phyloP scores from a whole-genome alignment of 1,284 basidiomycete genomes.

The Wallemia ichthyophaga region DNA sequence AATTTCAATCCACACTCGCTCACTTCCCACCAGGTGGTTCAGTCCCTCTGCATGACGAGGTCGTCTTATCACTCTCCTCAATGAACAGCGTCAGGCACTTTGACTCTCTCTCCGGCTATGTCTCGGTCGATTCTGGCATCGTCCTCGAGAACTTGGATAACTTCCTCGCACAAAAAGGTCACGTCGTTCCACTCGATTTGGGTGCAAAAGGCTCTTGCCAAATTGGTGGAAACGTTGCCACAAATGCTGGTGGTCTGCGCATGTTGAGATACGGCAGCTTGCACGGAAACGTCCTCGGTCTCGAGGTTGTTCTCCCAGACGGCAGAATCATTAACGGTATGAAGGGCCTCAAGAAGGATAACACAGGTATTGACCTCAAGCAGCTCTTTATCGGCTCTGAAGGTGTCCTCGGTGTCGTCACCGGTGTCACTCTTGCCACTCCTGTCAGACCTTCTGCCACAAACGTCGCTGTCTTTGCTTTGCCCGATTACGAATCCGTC shows the following conservation, averaged over 20 bases:
- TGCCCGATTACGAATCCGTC: conserved; percentile 24
- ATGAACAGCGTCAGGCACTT: conserved; percentile 69
- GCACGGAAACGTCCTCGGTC: conserved; percentile 80
- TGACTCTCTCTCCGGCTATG: conserved; percentile 56
- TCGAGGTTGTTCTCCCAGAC: conserved; percentile 87
- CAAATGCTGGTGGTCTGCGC: conserved; percentile 86
- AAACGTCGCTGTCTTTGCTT: conserved; percentile 25
- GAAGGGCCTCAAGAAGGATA: conserved; percentile 58
- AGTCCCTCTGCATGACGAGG: conserved; percentile 64
- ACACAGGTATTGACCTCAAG: conserved; percentile 91
- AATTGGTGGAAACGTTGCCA: conserved; percentile 89
- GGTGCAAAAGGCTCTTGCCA: conserved; percentile 99
- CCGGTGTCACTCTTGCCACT: conserved; percentile 82
- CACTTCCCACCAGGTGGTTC: conserved; percentile 69
- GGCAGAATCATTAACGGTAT: conserved; percentile 64
- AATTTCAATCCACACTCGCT: too few species aligned
- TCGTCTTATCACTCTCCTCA: conserved; percentile 53
- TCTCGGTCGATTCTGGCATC: conserved; percentile 46
- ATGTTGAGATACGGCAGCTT: conserved; percentile 81
- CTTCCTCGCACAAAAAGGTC: conserved; percentile 54
- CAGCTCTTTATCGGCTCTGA: conserved; percentile 96
- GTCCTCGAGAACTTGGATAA: conserved; percentile 74
- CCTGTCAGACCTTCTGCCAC: conserved; percentile 36
- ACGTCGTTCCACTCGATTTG: conserved; percentile 91
- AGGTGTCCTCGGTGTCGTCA: conserved; percentile 82